Conservation (phyloP, 2,329 filamentous ascomycete genomes). For the Conoideocrella luteorostrata region DNA sequence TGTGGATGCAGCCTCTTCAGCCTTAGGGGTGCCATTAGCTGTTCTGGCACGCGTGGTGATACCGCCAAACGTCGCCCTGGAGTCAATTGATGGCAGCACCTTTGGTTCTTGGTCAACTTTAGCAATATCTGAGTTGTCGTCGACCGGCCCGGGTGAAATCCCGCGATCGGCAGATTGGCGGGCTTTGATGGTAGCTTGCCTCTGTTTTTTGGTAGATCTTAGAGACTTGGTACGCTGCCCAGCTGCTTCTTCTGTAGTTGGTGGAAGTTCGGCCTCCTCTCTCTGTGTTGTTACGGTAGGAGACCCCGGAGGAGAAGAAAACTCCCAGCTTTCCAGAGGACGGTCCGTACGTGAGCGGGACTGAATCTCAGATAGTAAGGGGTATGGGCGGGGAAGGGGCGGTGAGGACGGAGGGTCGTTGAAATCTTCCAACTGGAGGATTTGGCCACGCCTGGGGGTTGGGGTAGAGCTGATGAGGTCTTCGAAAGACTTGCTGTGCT, state of each 20-base stretch:
- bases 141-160: no score
- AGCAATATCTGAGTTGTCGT: no score
- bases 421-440: slow-evolving; percentile 41
- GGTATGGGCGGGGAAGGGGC: slow-evolving; percentile 46
- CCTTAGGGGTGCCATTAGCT: background rate
- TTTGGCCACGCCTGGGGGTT: slow-evolving; percentile 51
- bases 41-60: slow-evolving; percentile 6
- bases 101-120: background rate
- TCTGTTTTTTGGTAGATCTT: slow-evolving; percentile 12
- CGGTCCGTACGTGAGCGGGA: slow-evolving; percentile 35
- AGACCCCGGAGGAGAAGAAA: slow-evolving; percentile 53
- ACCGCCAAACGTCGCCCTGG: background rate
- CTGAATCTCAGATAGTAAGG: slow-evolving; percentile 45
- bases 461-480: slow-evolving; percentile 55
- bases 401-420: slow-evolving; percentile 54
- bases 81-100: no score
- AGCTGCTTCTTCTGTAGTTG: slow-evolving; percentile 10
- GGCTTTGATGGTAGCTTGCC: background rate
- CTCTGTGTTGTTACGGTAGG: slow-evolving; percentile 31
- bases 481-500: slow-evolving; percentile 36
- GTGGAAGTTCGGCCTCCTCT: slow-evolving; percentile 11
- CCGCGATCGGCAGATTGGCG: background rate
- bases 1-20: background rate
- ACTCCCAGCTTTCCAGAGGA: slow-evolving; percentile 39
- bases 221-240: slow-evolving; percentile 12